Base-by-base conservation (phyloP, 176 grass and related monocot species). In the Bonia amplexicaulis region DNA sequence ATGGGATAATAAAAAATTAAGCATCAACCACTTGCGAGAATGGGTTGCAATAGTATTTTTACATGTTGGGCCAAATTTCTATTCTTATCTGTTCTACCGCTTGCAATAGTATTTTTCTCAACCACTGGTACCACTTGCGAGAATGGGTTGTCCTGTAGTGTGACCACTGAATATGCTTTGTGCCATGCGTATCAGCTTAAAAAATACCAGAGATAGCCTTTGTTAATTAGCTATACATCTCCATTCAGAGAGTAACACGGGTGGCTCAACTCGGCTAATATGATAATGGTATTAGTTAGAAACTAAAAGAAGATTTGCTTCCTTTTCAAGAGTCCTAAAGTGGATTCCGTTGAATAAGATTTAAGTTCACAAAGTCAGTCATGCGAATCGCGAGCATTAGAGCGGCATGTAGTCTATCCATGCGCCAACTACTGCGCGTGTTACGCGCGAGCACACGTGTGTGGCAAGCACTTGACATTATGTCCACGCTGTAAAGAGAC, bases 291-390 rank as follows among this genome's bases (percentile, higher is more conserved):
- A 81, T 55, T 47, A 61, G 74, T 61, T 68, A 71, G 31, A 69
- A 68, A 76, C 61, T 41, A 47, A 42, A 80, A 57, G 46, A 53
- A 22, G 31, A 42, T 51, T 87, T 67, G 55, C 85, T 88, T 88
- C 48, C 51, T 85, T 71, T 25, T 66, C 62, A 88, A 85, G 88
- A 65, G 64, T 90, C 47, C 39, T 86, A 86, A 89, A 64, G 74
- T 83, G 73, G 72, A 87, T 82, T 79, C 60, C 17, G 66, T 85
- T 74, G 82, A 79, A 85, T 52, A 78, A 33, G 49, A 90, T 68
- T 40, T 23, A 69, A 82, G 69, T 40, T 71, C 48, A 13, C 37
- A 88, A 88, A 93, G 88, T 93, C 88, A 93, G 88, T 73, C 75
- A 67, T 89, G 62, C 52, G 33, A 84, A 66, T 47, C 27, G 26